Evolutionary conservation across 2,329 filamentous ascomycete species (phyloP).

Genomic region (Neocatenulostroma microsporum): DNA sequence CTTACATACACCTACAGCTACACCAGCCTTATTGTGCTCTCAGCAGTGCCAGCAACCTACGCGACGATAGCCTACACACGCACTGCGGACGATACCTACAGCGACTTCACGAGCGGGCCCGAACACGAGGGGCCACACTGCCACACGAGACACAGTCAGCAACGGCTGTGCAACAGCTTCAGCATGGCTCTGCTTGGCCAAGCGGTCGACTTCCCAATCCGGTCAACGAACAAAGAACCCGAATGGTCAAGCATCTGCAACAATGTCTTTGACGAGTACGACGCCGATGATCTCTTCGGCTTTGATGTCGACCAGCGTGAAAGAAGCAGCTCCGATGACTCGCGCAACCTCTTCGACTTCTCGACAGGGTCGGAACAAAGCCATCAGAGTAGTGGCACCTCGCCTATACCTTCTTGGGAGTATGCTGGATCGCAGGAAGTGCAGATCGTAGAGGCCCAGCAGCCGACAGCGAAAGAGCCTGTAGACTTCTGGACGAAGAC

Average conservation of each 20-base stretch:
- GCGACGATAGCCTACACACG: neutral
- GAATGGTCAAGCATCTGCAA: conserved; percentile 51
- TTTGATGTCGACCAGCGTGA: conserved; percentile 42
- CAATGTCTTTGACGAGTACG: conserved; percentile 57
- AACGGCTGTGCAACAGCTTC: too few relatives aligned
- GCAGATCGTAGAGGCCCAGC: conserved; percentile 18
- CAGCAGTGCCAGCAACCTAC: too few relatives aligned
- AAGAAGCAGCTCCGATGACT: conserved; percentile 41
- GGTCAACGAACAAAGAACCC: conserved; percentile 44
- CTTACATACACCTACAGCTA: too few relatives aligned
- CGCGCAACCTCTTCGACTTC: conserved; percentile 44
- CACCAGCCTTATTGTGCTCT: too few relatives aligned
- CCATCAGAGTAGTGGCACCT: conserved; percentile 37
- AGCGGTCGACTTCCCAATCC: conserved; percentile 29
- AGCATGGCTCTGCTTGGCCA: conserved; percentile 18
- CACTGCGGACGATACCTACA: neutral
- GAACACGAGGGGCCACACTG: too few relatives aligned
- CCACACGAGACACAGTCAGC: too few relatives aligned
- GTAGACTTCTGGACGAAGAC: conserved; percentile 49
- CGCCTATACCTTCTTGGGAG: conserved; percentile 43
- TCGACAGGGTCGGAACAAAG: conserved; percentile 43
- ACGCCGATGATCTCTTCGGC: conserved; percentile 46
- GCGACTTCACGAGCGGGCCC: too few relatives aligned
- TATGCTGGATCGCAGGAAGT: conserved; percentile 8
- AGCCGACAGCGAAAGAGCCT: conserved; percentile 34